Percentiles rank a stretch among this genome's conserved stretches.
phyloP scores from a whole-genome alignment of 345 rosid genomes.

The Eucalyptus rudis region DNA sequence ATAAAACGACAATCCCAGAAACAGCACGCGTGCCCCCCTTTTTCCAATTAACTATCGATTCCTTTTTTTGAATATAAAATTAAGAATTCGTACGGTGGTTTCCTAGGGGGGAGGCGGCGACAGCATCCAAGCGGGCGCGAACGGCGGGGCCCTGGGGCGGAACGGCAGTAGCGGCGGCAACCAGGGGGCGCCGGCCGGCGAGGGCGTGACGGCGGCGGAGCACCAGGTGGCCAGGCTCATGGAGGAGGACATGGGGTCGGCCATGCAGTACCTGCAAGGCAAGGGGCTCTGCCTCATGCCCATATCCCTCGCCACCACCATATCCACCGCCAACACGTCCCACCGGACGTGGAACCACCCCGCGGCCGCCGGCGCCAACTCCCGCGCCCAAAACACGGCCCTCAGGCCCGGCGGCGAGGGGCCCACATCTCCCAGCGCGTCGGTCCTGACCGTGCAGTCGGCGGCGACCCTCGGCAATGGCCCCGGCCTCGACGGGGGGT shows the following conservation, averaged over 20 bases:
- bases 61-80: neutral
- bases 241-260: conserved; percentile 98
- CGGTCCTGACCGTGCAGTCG: conserved; percentile 40
- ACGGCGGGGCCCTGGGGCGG: neutral
- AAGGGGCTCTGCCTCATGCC: conserved; percentile 98
- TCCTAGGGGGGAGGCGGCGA: neutral
- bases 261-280: conserved; percentile 96
- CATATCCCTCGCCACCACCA: conserved; percentile 79
- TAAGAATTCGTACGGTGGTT: neutral
- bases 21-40: neutral
- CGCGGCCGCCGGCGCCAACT: conserved; percentile 18
- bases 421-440: conserved; percentile 63
- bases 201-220: conserved; percentile 56
- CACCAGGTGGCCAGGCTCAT: conserved; percentile 86
- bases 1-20: neutral
- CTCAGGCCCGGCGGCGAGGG: conserved; percentile 33
- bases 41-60: neutral
- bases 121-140: neutral
- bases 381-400: neutral
- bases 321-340: conserved; percentile 57
- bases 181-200: conserved; percentile 16
- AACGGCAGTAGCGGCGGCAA: neutral
- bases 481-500: conserved; percentile 6
- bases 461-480: conserved; percentile 27
- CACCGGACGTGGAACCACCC: conserved; percentile 25